Percentiles rank a stretch among this genome's conserved stretches.
Evolutionary conservation across 768 basidiomycete species (phyloP).

Genomic region (Hirschioporus abietinus): DNA sequence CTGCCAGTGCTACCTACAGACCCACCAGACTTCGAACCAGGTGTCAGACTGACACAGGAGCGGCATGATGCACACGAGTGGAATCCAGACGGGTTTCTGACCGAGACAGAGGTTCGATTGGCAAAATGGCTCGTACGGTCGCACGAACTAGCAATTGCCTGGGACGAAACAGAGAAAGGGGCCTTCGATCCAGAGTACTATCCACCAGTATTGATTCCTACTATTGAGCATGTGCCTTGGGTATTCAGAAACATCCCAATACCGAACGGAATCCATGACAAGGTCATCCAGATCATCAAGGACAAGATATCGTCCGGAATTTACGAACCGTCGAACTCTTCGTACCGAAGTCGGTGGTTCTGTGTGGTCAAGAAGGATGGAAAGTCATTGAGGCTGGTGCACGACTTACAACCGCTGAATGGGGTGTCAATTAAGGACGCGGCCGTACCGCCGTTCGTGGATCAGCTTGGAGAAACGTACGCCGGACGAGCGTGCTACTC

Average conservation of each 20-base stretch:
- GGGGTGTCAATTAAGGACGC: constrained; percentile 16
- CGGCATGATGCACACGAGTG: constrained; percentile 11
- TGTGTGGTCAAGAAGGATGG: constrained; percentile 19
- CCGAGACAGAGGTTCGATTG: constrained; percentile 25
- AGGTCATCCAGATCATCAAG: constrained; percentile 22
- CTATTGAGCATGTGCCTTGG: constrained; percentile 31
- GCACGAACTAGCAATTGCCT: constrained; percentile 33
- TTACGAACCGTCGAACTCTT: constrained; percentile 17
- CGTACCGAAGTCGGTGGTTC: constrained; percentile 24
- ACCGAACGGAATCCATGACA: constrained; percentile 21
- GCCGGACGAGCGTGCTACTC: constrained; percentile 12
- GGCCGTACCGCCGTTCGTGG: constrained; percentile 11
- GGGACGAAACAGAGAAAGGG: constrained; percentile 32
- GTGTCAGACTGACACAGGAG: constrained; percentile 16
- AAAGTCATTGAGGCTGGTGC: constrained; percentile 11
- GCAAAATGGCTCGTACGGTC: constrained; percentile 27
- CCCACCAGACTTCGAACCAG: constrained; percentile 11
- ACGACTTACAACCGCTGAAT: constrained; percentile 18
- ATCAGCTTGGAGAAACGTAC: constrained; percentile 17
- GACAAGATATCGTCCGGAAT: constrained; percentile 21
- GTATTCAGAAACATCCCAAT: constrained; percentile 25
- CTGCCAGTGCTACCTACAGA: constrained; percentile 12
- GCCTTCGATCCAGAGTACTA: constrained; percentile 29
- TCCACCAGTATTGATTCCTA: constrained; percentile 27
- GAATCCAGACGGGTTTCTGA: constrained; percentile 23